Evolutionary conservation across 176 grass and related monocot genomes (phyloP), one percentile per base, ranked within the genome.

Genomic region (Otatea glauca): DNA sequence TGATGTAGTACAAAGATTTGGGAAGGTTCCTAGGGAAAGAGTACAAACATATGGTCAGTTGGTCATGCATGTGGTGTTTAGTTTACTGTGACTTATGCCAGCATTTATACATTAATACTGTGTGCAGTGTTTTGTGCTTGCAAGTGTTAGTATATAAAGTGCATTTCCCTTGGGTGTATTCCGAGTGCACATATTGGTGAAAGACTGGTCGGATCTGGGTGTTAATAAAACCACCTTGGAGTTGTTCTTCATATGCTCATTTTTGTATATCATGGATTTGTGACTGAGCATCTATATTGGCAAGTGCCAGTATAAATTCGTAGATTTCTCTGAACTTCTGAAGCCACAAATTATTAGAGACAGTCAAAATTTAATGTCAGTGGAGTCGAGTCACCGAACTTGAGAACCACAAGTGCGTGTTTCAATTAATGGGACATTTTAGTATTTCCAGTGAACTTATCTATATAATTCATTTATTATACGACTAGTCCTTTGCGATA

Each of bases 221-320:
- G 76, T 72, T 71, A 34, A 34, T 47, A 56, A 67, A 35, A 89
- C 43, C 65, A 45, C 39, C n/a, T 80, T 60, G 13, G 3, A 29
- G 39, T 9, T 72, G 60, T 73, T 34, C 24, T 80, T 75, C 29
- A 27, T 35, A 47, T 84, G 58, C 25, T 66, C 15, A 2, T 84
- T 53, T 71, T 77, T 41, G 6, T 84, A 60, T 84, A 68, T 64
- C 44, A 70, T 77, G 53, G 58, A 86, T 86, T 55, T 64, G 16
- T 41, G 16, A 73, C 61, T 11, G 23, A 9, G 27, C 62, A 87
- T 81, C 32, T 76, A 21, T 68, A 25, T 60, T 87, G 4, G 25
- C 50, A 48, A 59, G 25, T 76, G 64, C 41, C 25, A 75, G 49
- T 81, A 81, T 49, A 74, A 24, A 18, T 68, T 38, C 35, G 75